Evolutionary conservation across 2,329 filamentous ascomycete species (phyloP).

Genomic region (Penicillium sp.): DNA sequence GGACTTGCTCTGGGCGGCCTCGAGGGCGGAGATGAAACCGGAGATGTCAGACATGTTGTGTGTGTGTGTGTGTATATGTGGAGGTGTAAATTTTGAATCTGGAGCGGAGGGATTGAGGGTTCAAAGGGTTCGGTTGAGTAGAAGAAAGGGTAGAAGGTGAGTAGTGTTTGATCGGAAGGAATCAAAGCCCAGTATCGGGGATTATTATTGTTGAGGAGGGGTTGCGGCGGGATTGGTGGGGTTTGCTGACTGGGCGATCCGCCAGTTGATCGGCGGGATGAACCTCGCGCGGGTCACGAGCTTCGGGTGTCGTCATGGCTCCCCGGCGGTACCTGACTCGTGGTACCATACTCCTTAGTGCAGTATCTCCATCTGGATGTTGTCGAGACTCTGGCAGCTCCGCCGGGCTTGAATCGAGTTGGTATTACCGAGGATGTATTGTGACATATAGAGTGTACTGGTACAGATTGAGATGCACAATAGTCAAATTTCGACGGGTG

Average conservation of each 20-base stretch:
- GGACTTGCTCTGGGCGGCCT: constrained; percentile 22
- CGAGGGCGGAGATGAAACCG: constrained; percentile 23
- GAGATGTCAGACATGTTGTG: constrained; percentile 25
- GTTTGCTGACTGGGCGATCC: constrained; percentile 11
- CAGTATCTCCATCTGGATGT: no score
- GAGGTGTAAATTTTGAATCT: neutral
- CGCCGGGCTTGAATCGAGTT: no score
- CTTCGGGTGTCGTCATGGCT: neutral
- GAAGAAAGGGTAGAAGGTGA: constrained; percentile 7
- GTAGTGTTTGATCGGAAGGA: constrained; percentile 8
- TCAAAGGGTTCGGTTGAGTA: constrained; percentile 2
- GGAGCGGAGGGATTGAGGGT: neutral
- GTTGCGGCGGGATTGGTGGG: constrained; percentile 6
- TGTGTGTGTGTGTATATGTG: constrained; percentile 7
- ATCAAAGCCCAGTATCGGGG: no score
- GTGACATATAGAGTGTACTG: no score
- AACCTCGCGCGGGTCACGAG: constrained; percentile 1
- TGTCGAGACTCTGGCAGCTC: no score
- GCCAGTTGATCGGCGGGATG: constrained; percentile 10
- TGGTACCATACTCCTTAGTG: no score
- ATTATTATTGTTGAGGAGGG: constrained; percentile 6
- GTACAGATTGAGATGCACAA: no score
- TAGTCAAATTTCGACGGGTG: no score
- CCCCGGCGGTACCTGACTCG: neutral
- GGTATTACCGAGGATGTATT: no score